Conservation (phyloP, 2,329 filamentous ascomycete genomes). For the Hypomyces rosellus region DNA sequence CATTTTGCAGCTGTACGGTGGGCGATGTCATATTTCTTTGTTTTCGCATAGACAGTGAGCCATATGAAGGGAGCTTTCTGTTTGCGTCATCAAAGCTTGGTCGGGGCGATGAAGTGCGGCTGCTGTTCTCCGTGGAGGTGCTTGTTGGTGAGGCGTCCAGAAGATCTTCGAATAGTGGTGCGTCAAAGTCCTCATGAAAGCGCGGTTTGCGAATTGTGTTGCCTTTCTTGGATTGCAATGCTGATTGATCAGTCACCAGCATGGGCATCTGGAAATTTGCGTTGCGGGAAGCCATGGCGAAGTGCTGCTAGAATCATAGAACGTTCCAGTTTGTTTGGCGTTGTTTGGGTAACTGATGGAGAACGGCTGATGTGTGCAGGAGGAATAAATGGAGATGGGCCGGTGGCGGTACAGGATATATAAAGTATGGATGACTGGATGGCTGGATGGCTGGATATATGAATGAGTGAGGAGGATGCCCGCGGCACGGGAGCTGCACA, state of each 20-base stretch:
- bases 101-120: conserved; percentile 17
- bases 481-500: background rate
- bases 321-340: background rate
- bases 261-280: conserved; percentile 23
- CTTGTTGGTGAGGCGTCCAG: conserved; percentile 26
- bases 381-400: no score
- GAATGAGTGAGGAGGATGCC: no score
- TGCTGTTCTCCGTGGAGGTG: conserved; percentile 20
- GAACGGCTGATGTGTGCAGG: no score
- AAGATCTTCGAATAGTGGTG: conserved; percentile 31
- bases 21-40: conserved; percentile 6
- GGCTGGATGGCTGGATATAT: no score
- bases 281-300: conserved; percentile 22
- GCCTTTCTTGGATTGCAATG: conserved; percentile 7
- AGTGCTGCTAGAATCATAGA: background rate
- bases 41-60: conserved; percentile 10
- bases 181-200: conserved; percentile 33
- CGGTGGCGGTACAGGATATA: no score
- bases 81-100: conserved; percentile 1
- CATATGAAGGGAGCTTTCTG: background rate
- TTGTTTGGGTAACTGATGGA: background rate
- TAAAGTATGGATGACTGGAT: no score
- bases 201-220: conserved; percentile 25
- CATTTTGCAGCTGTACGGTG: conserved; percentile 19
- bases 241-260: conserved; percentile 15